Percentiles rank a stretch among this genome's conserved stretches.
These are phyloP conservation scores for Pleurotus platypus DNA, from an alignment of 768 basidiomycete species.

Conservation along the genomic window DNA sequence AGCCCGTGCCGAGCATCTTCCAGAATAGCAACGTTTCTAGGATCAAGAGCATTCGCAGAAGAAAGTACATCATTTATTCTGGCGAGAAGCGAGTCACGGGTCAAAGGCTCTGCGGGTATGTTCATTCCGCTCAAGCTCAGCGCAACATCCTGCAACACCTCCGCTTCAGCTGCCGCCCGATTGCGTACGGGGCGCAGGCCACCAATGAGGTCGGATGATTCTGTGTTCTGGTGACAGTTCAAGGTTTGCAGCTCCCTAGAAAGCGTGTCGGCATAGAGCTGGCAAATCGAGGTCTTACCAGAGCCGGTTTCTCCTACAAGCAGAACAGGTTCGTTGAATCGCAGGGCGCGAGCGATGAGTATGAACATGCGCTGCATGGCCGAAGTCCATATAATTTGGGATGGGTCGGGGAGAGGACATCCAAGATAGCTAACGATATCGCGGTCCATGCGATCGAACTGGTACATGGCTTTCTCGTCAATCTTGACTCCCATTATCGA, in stretches of 20 bases:
- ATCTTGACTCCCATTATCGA: conserved; percentile 83
- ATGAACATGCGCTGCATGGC: conserved; percentile 90
- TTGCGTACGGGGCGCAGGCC: conserved; percentile 87
- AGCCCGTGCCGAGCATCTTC: conserved; percentile 41
- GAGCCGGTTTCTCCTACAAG: conserved; percentile 97
- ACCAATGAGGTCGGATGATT: conserved; percentile 95
- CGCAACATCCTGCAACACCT: conserved; percentile 40
- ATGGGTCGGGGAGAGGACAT: conserved; percentile 44
- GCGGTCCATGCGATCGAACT: conserved; percentile 36
- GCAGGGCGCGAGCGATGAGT: conserved; percentile 79
- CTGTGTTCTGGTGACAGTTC: conserved; percentile 98
- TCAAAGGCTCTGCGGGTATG: conserved; percentile 19
- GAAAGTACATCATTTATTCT: conserved; percentile 26
- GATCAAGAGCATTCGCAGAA: conserved; percentile 21
- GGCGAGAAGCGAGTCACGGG: conserved; percentile 21
- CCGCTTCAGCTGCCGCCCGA: conserved; percentile 51
- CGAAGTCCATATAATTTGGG: conserved; percentile 82
- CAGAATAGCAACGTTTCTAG: conserved; percentile 27
- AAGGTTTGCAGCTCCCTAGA: conserved; percentile 63
- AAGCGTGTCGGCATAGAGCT: conserved; percentile 73
- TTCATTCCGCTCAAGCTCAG: conserved; percentile 39
- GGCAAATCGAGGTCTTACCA: conserved; percentile 97
- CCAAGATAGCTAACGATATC: conserved; percentile 50
- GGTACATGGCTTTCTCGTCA: conserved; percentile 69
- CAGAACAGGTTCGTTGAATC: conserved; percentile 90